Evolutionary conservation across 139 green algal genomes (phyloP).

Genomic region (Auxenochlorella pyrenoidosa): DNA sequence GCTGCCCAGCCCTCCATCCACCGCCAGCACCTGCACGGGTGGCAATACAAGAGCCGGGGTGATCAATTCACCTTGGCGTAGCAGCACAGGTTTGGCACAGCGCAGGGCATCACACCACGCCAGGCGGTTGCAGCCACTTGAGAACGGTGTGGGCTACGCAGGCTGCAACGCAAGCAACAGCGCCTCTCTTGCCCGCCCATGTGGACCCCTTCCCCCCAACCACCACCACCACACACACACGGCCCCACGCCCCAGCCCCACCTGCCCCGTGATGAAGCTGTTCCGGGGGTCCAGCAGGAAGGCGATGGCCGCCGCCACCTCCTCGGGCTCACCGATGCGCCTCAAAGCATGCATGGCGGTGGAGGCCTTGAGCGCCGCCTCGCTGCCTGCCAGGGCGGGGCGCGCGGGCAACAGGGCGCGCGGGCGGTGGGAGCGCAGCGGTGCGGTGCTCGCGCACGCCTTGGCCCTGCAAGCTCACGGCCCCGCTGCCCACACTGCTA

Average conservation of each 20-base stretch:
- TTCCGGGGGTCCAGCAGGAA: slow-evolving; percentile 79
- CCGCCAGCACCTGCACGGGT: slow-evolving; percentile 54
- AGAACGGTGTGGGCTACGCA: no score
- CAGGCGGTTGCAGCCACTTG: no score
- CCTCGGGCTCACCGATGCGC: slow-evolving; percentile 77
- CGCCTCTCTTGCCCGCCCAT: no score
- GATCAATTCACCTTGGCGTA: not conserved
- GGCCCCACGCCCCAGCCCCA: no score
- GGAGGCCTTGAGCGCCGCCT: slow-evolving; percentile 62
- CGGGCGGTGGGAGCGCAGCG: no score
- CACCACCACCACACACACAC: not conserved
- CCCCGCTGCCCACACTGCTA: not conserved
- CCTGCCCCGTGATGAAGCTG: slow-evolving; percentile 69
- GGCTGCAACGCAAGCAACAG: no score
- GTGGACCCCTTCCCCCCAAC: no score
- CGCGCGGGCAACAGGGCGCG: not conserved
- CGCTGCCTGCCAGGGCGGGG: slow-evolving; percentile 39
- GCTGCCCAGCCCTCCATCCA: slow-evolving; percentile 72
- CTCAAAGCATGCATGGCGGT: slow-evolving; percentile 78
- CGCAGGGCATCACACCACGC: no score
- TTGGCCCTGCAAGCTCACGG: no score
- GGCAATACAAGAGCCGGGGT: not conserved
- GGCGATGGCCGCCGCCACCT: slow-evolving; percentile 74
- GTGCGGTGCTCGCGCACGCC: no score
- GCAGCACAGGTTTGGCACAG: no score